A percentile compares a stretch with the other conserved stretches of the same genome.
phyloP scores from a whole-genome alignment of 2,329 filamentous ascomycete genomes.

The Ampelomyces quisqualis region DNA sequence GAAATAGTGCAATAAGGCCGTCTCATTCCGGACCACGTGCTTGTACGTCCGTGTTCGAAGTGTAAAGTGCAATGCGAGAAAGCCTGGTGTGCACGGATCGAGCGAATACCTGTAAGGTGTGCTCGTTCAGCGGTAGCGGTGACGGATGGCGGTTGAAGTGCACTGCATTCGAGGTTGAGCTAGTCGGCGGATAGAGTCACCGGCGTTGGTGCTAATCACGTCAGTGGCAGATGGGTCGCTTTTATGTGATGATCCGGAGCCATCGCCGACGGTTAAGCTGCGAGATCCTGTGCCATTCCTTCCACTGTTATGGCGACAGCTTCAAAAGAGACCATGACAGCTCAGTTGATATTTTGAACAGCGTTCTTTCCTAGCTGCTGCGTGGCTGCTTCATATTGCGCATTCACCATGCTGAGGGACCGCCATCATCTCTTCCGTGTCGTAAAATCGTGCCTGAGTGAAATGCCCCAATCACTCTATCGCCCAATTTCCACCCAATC shows the following conservation, averaged over 20 bases:
- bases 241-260: constrained; percentile 19
- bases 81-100: not conserved
- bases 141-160: not conserved
- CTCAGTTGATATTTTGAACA: constrained; percentile 5
- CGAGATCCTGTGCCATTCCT: constrained; percentile 2
- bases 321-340: constrained; percentile 5
- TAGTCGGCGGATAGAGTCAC: constrained; percentile 7
- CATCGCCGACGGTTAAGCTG: constrained; percentile 17
- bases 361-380: not conserved
- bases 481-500: not conserved
- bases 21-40: not conserved
- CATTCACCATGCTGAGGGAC: not conserved
- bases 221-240: constrained; percentile 7
- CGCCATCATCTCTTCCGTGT: not conserved
- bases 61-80: not conserved
- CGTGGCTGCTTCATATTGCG: not conserved
- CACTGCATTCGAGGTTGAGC: not conserved
- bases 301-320: constrained; percentile 9
- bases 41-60: not conserved
- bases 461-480: not conserved
- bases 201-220: constrained; percentile 9
- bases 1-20: constrained; percentile 1
- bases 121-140: not conserved
- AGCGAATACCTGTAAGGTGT: not conserved
- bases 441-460: not conserved